Percentiles rank a stretch among this genome's conserved stretches.
phyloP scores from a whole-genome alignment of 371 early-diverging fungal species.

The Coemansia sp. region DNA sequence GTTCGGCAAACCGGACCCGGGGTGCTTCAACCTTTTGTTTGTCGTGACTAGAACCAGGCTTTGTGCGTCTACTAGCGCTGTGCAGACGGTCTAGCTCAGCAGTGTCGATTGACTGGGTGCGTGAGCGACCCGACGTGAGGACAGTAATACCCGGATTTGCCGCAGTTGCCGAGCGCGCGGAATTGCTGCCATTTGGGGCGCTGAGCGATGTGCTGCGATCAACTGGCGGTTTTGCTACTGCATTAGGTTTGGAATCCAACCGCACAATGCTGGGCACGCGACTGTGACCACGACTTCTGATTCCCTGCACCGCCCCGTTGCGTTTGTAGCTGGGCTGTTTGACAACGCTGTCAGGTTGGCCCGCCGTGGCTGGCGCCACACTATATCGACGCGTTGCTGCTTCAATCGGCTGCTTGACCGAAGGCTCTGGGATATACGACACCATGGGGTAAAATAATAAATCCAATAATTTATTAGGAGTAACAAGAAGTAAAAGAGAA shows the following conservation, averaged over 20 bases:
- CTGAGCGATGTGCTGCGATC: slow-evolving; percentile 11
- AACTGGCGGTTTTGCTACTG: not conserved
- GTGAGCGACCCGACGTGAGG: not conserved
- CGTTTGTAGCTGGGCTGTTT: not conserved
- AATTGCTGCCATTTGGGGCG: slow-evolving; percentile 7
- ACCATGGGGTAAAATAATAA: slow-evolving; percentile 5
- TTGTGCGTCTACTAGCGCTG: not conserved
- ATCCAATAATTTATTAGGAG: not conserved
- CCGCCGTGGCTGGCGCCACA: not conserved
- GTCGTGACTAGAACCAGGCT: not conserved
- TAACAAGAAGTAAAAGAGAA: slow-evolving; percentile 7
- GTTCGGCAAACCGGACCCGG: not conserved
- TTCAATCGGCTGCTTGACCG: not conserved
- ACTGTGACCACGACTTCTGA: not conserved
- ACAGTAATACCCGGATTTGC: not conserved
- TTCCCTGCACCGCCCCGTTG: not conserved
- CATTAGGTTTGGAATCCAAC: not conserved
- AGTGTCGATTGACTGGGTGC: not conserved
- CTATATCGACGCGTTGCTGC: not conserved
- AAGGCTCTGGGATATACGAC: slow-evolving; percentile 24
- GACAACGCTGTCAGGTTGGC: not conserved
- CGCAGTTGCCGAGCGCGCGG: slow-evolving; percentile 10
- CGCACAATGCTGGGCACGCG: slow-evolving; percentile 7
- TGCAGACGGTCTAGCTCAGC: not conserved
- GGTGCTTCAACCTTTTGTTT: not conserved